Evolutionary conservation across 768 basidiomycete genomes (phyloP), one percentile per base, ranked within the genome.

Genomic region (Amanita pallidorosea): DNA sequence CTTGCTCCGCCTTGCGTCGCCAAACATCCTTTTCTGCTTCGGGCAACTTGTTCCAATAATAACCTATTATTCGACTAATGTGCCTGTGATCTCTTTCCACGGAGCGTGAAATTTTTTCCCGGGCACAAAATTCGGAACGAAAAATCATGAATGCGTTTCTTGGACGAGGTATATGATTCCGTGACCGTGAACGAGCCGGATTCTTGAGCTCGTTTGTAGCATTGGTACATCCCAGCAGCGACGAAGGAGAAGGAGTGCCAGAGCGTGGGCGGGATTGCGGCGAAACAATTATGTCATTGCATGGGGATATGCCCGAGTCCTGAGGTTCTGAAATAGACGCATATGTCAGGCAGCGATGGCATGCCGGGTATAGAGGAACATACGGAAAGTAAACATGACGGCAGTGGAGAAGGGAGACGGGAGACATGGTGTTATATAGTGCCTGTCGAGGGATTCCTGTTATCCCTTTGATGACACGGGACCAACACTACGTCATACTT

Each of bases 81-180:
- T 77, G 73, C 27, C 78, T 67, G 57, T 80, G 74, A 58, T 82
- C 76, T 54, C 67, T 70, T 58, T 82, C 80, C 55, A 80, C 66
- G 17, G 59, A 63, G n/a, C 67, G 65, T 45, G 56, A 61, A 53
- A 79, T 70, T 53, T 73, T 76, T 37, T 75, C 70, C 6, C 71
- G 69, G 3, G 75, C 72, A 36, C 77, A 75, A 46, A 83, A 79
- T 50, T 74, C 77, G 22, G 77, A 81, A 18, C 80, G 73, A 61
- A 76, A 83, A 61, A 82, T 73, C 70, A 83, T 88, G 72, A 91
- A 94, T 8, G 88, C 83, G 60, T 93, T 94, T 50, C 85, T 75
- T 1, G 90, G 90, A 12, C 89, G 81, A 29, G 80, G 81, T 34
- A 90, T 76, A 60, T 81, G 81, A 33, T 70, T 71, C n/a, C 35